Conservation (phyloP, 2,329 filamentous ascomycete genomes). For the Nigrograna mackinnonii region DNA sequence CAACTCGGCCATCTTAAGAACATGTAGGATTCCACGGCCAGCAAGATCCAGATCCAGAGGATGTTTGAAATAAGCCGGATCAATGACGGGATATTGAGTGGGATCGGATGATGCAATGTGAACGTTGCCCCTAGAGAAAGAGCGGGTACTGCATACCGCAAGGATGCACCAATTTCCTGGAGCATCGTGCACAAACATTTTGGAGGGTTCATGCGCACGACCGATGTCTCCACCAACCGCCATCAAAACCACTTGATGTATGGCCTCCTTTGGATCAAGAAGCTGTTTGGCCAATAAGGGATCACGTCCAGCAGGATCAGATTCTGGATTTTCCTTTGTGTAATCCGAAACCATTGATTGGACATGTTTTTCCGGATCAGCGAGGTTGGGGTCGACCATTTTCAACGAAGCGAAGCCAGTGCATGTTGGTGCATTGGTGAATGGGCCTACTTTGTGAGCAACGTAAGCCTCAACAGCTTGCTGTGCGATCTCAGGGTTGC, state of each 20-base stretch:
- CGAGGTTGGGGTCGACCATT: conserved; percentile 20
- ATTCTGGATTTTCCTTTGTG: conserved; percentile 18
- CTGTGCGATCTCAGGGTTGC: conserved; percentile 24
- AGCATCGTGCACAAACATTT: conserved; percentile 16
- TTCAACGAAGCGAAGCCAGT: conserved; percentile 26
- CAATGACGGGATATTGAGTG: conserved; percentile 40
- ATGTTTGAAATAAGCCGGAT: conserved; percentile 49
- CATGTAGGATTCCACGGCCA: conserved; percentile 37
- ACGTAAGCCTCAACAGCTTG: conserved; percentile 31
- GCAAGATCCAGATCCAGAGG: conserved; percentile 49
- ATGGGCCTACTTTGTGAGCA: conserved; percentile 29
- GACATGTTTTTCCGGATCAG: conserved; percentile 22
- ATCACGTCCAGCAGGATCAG: conserved; percentile 27
- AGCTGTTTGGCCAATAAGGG: conserved; percentile 23
- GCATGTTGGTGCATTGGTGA: conserved; percentile 24
- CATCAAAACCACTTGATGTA: conserved; percentile 22
- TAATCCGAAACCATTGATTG: conserved; percentile 17
- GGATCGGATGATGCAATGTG: conserved; percentile 46
- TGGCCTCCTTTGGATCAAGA: conserved; percentile 25
- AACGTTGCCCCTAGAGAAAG: conserved; percentile 46
- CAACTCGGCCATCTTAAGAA: conserved; percentile 30
- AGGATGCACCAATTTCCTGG: conserved; percentile 26
- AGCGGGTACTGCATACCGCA: conserved; percentile 21
- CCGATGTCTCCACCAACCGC: conserved; percentile 15
- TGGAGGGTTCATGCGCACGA: conserved; percentile 5